Conservation (phyloP, 495 filamentous ascomycete genomes). For the Amniculicola lignicola region DNA sequence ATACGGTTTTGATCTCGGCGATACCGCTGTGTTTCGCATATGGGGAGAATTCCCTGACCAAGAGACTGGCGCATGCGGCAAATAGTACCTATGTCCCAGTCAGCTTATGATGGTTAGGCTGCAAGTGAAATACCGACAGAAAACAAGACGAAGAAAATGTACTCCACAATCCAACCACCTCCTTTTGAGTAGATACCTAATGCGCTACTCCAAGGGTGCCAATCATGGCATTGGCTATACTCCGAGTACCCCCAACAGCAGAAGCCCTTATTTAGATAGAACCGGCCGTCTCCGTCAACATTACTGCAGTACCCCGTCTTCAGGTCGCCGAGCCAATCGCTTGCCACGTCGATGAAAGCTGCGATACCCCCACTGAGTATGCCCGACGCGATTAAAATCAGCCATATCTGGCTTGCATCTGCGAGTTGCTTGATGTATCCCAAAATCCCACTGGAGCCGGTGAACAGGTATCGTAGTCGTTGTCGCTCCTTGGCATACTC, state of each 20-base stretch:
- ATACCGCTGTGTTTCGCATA: constrained; percentile 96
- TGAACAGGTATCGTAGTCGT: constrained; percentile 70
- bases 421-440: constrained; percentile 68
- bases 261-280: constrained; percentile 86
- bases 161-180: constrained; percentile 77
- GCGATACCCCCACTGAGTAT: constrained; percentile 79
- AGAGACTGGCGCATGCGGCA: constrained; percentile 69
- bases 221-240: constrained; percentile 71
- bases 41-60: constrained; percentile 79
- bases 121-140: constrained; percentile 55
- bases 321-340: constrained; percentile 89
- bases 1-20: constrained; percentile 94
- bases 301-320: constrained; percentile 86
- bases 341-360: constrained; percentile 85
- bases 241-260: constrained; percentile 91
- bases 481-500: constrained; percentile 97
- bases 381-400: constrained; percentile 75
- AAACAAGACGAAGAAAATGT: constrained; percentile 77
- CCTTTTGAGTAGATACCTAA: constrained; percentile 60
- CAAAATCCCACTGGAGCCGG: constrained; percentile 64
- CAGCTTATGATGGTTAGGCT: background rate
- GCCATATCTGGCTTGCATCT: constrained; percentile 88
- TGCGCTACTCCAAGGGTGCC: constrained; percentile 79
- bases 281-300: constrained; percentile 70
- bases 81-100: constrained; percentile 63